Evolutionary conservation across 441 rosid species (phyloP).

Genomic region (Codiaeum variegatum): DNA sequence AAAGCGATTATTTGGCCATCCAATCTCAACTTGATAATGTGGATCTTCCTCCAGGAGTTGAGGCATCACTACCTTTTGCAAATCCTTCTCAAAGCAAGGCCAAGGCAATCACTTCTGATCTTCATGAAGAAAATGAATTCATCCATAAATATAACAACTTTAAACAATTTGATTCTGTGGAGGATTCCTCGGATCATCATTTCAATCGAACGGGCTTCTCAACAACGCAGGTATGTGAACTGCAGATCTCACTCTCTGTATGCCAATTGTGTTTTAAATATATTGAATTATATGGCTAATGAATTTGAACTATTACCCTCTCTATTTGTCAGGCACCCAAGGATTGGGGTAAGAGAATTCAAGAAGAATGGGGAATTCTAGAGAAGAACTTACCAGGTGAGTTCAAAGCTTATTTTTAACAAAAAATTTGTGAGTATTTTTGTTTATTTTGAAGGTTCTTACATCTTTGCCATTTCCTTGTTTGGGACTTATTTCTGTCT

Average conservation of each 20-base stretch:
- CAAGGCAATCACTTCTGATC: conserved; percentile 11
- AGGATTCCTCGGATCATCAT: conserved; percentile 55
- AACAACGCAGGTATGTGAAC: conserved; percentile 31
- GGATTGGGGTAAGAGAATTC: conserved; percentile 50
- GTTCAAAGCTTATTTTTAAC: conserved; percentile 7
- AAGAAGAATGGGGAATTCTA: conserved; percentile 55
- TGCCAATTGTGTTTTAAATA: not conserved
- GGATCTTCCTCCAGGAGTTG: conserved; percentile 59
- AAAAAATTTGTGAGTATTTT: not conserved
- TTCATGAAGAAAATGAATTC: conserved; percentile 18
- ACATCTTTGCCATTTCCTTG: not conserved
- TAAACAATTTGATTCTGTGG: conserved; percentile 50
- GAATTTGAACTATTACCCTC: not conserved
- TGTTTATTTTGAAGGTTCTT: not conserved
- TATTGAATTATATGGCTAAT: not conserved
- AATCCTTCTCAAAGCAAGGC: conserved; percentile 22
- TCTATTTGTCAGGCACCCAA: conserved; percentile 33
- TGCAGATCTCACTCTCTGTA: not conserved
- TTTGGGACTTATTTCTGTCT: not conserved
- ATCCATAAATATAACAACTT: conserved; percentile 26
- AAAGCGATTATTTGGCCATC: conserved; percentile 34
- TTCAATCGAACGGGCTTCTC: conserved; percentile 26
- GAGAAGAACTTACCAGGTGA: conserved; percentile 52
- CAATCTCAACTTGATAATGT: conserved; percentile 51
- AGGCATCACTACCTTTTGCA: conserved; percentile 33